Base-by-base conservation (phyloP, 2,329 filamentous ascomycete genomes). In the Orbilia ellipsospora region DNA sequence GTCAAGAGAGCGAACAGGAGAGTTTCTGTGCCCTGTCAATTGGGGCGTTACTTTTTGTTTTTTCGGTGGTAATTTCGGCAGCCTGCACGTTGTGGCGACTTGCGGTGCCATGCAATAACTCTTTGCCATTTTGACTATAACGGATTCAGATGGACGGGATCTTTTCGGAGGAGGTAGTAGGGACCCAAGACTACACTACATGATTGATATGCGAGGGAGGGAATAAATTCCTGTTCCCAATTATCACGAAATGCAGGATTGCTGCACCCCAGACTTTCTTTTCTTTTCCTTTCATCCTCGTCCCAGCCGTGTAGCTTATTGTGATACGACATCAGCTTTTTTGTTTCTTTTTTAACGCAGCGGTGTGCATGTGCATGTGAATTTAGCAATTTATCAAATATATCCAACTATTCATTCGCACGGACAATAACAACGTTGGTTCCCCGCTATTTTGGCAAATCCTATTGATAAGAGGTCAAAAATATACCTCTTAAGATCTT, bases 11-110 rank as follows among this genome's bases (percentile, higher is more conserved):
- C 5, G 20, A 23, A 23, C 6, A 1, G 18, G 5, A 52, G 16
- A 20, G 18, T 13, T n/a, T 13, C 23, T 26, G 4, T 12, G 20
- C 52, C 13, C 13, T 36, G 52, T 31, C 13, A 55, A 31, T 55
- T 55, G 44, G 52, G 15, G 31, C 20, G 23, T 16, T 8, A 36
- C 31, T 10, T 36, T 36, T 36, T 36, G 31, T 36, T 31, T 31
- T 48, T 64, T 69, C 72, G 64, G 64, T 69, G 64, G 20, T 65
- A 75, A 75, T 69, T 69, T 69, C 72, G 72, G 72, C 52, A 51
- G 28, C 26, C 56, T 48, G 55, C 65, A 50, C 28, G 36, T 18
- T 60, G 45, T 61, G 65, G 42, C 56, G 51, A 61, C 44, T 50
- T 23, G 23, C n/a, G 15, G 31, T 36, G 31, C 1, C n/a, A 12